Evolutionary conservation across 2,329 filamentous ascomycete genomes (phyloP), one percentile per base, ranked within the genome.

Genomic region (Phyllosticta citriasiana): DNA sequence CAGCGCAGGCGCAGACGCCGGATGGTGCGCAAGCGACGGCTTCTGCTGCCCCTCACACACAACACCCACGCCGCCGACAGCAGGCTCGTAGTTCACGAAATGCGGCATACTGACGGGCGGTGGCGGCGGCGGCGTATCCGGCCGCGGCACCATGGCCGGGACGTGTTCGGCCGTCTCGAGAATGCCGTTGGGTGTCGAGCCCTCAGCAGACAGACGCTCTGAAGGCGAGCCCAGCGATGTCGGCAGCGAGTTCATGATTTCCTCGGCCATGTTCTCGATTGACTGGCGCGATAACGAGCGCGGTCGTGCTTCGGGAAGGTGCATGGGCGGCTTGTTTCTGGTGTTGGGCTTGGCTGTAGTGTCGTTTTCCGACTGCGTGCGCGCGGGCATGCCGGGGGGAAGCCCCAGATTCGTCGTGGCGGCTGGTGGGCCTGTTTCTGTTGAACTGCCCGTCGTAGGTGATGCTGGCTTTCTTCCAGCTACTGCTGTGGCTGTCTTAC

Each of bases 81-180:
- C 27, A 57, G 57, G 16, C 61, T 71, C 47, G 60, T 71, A 71
- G 30, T 73, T 70, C 10, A 73, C 67, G 59, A 74, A 74, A 7
- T 72, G 64, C 14, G 71, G 66, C 1, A 72, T 68, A 3, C 55
- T 65, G 1, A 69, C 60, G 16, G 73, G 72, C 1, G 73, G 71
- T 14, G 73, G 73, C 16, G 64, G 63, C 10, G 65, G 64, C 19
- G 73, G 73, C 2, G 73, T 74, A 51, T 75, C 72, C 10, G 71
- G 69, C 25, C 71, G 69, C 9, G 69, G 67, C 14, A 71, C 53
- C 59, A 61, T 55, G 19, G 55, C 55, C 26, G 72, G 14, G 68
- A 70, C 9, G 66, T 67, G 12, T 9, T 50, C 30, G 27, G 55
- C 53, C n/a, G 56, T 57, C 35, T 55, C 52, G 52, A 58, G 60